Evolutionary conservation across 2,329 filamentous ascomycete species (phyloP), one percentile per base, ranked within the genome.

Genomic region (Orbilia quercus): DNA sequence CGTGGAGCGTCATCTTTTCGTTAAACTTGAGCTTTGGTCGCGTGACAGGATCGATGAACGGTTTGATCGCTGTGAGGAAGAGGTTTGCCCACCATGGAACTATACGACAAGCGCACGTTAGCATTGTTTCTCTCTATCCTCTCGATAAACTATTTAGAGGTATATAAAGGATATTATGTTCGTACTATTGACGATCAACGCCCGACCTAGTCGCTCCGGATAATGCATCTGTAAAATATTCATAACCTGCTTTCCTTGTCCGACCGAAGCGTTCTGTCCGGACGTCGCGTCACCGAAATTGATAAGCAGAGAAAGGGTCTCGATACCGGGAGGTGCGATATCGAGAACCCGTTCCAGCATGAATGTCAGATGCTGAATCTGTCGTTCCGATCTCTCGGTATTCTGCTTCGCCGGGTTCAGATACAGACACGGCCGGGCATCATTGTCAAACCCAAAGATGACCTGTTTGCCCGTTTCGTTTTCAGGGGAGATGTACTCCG

Each of bases 391-490:
- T 65, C 88, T 86, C 77, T 96, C 89, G 0, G 95, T 98, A 84
- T 99, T 99, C 82, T 99, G 95, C 76, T 90, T 88, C 31, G 89
- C 91, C 1, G 95, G 95, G 79, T 90, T 90, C 71, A 99, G 86
- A 82, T 97, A 97, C 78, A 95, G 87, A 80, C 93, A 97, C 1
- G 93, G 92, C n/a, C 94, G 85, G 54, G 86, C 90, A 73, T 91
- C 84, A 70, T 89, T 91, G 82, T 99, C 95, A 81, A 88, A 99
- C 44, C 95, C 95, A 18, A 95, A 81, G 67, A 96, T 85, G 67
- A 96, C 85, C 81, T 98, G 94, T 84, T 99, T 99, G 76, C 95
- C 95, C 7, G 94, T 98, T 83, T 94, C 92, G 81, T 97, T 96
- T 84, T 99, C 95, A 11, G 91, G 88, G 0, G 90, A 92, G 78